Percentiles rank a stretch among this genome's conserved stretches.
Evolutionary conservation across 108 stramenopile genomes (phyloP).

Genomic region (Cyclotella choctawhatcheeana): DNA sequence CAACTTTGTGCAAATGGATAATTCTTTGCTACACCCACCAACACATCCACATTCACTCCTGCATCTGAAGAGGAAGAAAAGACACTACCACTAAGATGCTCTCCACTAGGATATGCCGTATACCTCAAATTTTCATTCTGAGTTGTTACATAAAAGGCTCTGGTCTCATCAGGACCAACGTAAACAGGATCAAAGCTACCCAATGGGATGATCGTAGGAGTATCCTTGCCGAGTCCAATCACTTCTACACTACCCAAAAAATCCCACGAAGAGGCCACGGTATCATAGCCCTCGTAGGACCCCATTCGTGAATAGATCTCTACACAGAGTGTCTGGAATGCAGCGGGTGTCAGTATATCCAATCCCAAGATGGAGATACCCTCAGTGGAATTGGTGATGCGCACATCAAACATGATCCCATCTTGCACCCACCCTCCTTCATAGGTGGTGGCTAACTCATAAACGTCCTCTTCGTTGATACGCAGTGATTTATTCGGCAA

Average conservation of each 20-base stretch:
- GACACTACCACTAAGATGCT: conserved; percentile 18
- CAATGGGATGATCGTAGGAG: conserved; percentile 37
- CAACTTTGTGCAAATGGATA: conserved; percentile 45
- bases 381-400: conserved; percentile 9
- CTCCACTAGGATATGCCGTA: conserved; percentile 31
- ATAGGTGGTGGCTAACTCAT: conserved; percentile 27
- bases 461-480: background rate
- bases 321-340: conserved; percentile 25
- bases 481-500: background rate
- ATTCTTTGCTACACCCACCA: conserved; percentile 46
- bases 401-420: conserved; percentile 44
- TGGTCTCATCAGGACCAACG: conserved; percentile 13
- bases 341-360: conserved; percentile 64
- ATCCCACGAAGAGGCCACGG: conserved; percentile 14
- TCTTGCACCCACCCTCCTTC: conserved; percentile 47
- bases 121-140: conserved; percentile 45
- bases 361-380: conserved; percentile 72
- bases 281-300: conserved; percentile 15
- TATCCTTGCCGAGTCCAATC: conserved; percentile 32
- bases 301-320: conserved; percentile 40
- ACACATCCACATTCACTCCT: conserved; percentile 26
- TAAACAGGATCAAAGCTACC: conserved; percentile 35
- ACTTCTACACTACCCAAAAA: conserved; percentile 43
- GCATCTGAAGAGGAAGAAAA: conserved; percentile 13
- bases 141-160: conserved; percentile 43